Conservation (phyloP, 2,329 filamentous ascomycete species). For the Podosphaera fusca region DNA sequence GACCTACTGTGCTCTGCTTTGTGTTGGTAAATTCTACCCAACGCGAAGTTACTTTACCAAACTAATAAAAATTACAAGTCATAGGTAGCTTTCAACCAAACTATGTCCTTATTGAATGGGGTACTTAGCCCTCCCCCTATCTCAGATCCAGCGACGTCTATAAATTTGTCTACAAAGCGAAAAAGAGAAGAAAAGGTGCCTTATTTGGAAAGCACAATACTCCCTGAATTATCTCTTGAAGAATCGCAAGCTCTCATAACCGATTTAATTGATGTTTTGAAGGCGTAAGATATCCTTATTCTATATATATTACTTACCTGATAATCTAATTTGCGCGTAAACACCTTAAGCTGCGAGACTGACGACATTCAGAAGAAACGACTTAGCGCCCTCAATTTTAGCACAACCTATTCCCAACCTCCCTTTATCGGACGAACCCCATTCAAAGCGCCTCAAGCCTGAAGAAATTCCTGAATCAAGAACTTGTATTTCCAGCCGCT, state of each 20-base stretch:
- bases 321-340: constrained; percentile 2
- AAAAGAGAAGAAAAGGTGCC: constrained; percentile 30
- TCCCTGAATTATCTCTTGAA: constrained; percentile 10
- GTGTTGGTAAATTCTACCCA: not conserved
- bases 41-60: not conserved
- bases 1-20: too few species aligned
- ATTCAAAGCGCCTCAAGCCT: constrained; percentile 36
- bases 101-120: constrained; percentile 20
- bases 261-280: constrained; percentile 22
- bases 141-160: constrained; percentile 9
- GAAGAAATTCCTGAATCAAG: constrained; percentile 19
- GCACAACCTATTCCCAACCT: constrained; percentile 26
- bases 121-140: constrained; percentile 17
- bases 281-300: constrained; percentile 18
- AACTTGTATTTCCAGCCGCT: constrained; percentile 20
- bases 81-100: constrained; percentile 1
- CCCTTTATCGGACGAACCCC: constrained; percentile 25
- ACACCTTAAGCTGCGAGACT: constrained; percentile 2
- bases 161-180: constrained; percentile 25
- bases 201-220: constrained; percentile 7
- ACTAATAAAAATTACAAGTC: not conserved
- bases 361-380: constrained; percentile 22
- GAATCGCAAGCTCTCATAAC: constrained; percentile 18
- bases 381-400: constrained; percentile 30
- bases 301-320: not conserved